Percentiles rank a stretch among this genome's conserved stretches.
phyloP scores from a whole-genome alignment of 768 basidiomycete genomes.

The Kockovaella imperatae region DNA sequence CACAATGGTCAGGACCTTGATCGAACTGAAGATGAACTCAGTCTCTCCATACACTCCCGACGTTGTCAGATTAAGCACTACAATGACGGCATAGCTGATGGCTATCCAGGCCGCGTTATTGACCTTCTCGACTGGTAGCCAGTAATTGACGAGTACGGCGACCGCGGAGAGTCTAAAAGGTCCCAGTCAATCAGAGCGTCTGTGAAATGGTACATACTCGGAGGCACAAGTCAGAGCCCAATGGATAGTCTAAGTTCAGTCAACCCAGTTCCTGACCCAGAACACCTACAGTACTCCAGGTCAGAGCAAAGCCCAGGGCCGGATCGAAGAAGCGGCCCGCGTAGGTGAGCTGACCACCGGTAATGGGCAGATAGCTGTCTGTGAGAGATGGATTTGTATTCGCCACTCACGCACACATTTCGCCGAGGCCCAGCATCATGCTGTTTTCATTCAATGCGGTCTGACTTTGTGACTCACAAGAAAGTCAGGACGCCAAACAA shows the following conservation, averaged over 20 bases:
- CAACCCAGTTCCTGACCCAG: no score
- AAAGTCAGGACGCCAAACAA: slow-evolving; percentile 10
- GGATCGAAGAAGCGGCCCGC: slow-evolving; percentile 47
- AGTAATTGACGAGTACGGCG: slow-evolving; percentile 57
- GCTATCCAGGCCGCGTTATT: slow-evolving; percentile 70
- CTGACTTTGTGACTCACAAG: no score
- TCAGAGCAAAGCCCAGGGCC: slow-evolving; percentile 46
- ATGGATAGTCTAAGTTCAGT: no score
- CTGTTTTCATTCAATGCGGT: background rate
- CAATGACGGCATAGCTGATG: slow-evolving; percentile 65
- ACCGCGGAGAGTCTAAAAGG: slow-evolving; percentile 69
- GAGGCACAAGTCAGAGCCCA: no score
- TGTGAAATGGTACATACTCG: no score
- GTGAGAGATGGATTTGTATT: no score
- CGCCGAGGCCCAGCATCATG: background rate
- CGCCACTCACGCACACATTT: background rate
- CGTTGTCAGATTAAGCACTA: slow-evolving; percentile 50
- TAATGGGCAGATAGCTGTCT: slow-evolving; percentile 17
- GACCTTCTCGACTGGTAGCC: slow-evolving; percentile 49
- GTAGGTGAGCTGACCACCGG: slow-evolving; percentile 17
- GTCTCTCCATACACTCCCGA: slow-evolving; percentile 48
- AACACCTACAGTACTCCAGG: no score
- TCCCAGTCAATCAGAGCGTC: no score
- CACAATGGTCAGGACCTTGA: slow-evolving; percentile 64
- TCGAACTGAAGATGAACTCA: slow-evolving; percentile 83